Percentiles rank a stretch among this genome's conserved stretches.
These are phyloP conservation scores for Serendipita sp. DNA, from an alignment of 768 basidiomycete species.

Conservation along the genomic window DNA sequence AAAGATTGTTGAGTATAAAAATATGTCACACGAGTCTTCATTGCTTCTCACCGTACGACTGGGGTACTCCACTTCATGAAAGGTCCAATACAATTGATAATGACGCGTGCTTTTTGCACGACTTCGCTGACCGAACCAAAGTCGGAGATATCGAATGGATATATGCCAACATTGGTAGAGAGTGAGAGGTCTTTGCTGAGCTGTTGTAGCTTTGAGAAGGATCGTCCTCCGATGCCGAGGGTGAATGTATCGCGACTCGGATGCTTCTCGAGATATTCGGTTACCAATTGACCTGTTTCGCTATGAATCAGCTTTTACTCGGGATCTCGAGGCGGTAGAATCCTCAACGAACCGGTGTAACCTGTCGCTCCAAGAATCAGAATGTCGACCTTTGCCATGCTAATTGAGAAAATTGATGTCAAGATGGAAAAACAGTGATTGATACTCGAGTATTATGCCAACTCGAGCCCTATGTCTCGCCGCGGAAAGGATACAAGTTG, in stretches of 20 bases:
- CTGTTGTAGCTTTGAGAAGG: constrained; percentile 39
- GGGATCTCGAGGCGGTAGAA: not conserved
- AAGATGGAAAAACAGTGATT: not conserved
- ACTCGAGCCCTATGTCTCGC: no score
- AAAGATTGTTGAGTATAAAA: not conserved
- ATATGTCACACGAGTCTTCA: not conserved
- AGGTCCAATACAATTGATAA: constrained; percentile 67
- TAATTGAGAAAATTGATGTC: not conserved
- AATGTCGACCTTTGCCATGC: constrained; percentile 28
- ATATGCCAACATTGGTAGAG: constrained; percentile 25
- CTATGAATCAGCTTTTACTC: not conserved
- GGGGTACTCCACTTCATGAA: constrained; percentile 58
- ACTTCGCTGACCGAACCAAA: constrained; percentile 36
- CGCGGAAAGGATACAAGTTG: no score
- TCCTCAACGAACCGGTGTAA: constrained; percentile 21
- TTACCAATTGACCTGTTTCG: constrained; percentile 47
- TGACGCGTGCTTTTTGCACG: constrained; percentile 44
- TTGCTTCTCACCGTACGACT: constrained; percentile 41
- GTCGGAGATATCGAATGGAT: constrained; percentile 47
- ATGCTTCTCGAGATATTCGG: constrained; percentile 50
- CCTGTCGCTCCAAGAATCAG: constrained; percentile 56
- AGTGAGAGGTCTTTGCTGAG: constrained; percentile 35
- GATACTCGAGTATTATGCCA: no score
- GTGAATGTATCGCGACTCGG: constrained; percentile 44
- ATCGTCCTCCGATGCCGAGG: constrained; percentile 56